Conservation (phyloP, 305 asterid species). For the Lippia alba region DNA sequence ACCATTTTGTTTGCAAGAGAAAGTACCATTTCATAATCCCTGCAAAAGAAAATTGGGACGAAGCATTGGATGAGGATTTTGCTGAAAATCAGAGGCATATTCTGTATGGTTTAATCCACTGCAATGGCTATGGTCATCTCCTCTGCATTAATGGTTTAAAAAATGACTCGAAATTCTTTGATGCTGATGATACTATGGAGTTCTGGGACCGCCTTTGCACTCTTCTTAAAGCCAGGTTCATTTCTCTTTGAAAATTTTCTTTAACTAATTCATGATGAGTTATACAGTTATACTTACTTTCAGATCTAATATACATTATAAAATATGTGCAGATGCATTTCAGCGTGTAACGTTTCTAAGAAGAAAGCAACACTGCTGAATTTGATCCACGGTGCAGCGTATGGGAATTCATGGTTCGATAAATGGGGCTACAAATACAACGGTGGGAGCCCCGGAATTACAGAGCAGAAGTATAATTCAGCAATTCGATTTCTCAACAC, state of each 20-base stretch:
- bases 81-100: conserved; percentile 48
- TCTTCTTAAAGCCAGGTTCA: conserved; percentile 63
- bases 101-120: conserved; percentile 73
- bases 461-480: conserved; percentile 44
- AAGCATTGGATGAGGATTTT: conserved; percentile 46
- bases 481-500: conserved; percentile 54
- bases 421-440: conserved; percentile 71
- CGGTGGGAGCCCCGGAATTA: conserved; percentile 45
- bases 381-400: conserved; percentile 59
- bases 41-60: conserved; percentile 50
- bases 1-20: conserved; percentile 75
- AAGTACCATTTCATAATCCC: conserved; percentile 80
- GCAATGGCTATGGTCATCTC: conserved; percentile 88
- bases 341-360: conserved; percentile 49
- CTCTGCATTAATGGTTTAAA: conserved; percentile 55
- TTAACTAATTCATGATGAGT: neutral
- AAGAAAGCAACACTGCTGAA: conserved; percentile 51
- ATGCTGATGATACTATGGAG: conserved; percentile 59
- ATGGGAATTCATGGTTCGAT: conserved; percentile 60
- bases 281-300: conserved; percentile 10
- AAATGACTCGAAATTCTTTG: conserved; percentile 39
- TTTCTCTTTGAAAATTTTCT: conserved; percentile 4
- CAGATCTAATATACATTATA: neutral
- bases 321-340: conserved; percentile 56
- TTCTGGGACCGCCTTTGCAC: conserved; percentile 84